These are phyloP conservation scores for Arthromyces matolae DNA, from an alignment of 768 basidiomycete species.

Conservation along the genomic window DNA sequence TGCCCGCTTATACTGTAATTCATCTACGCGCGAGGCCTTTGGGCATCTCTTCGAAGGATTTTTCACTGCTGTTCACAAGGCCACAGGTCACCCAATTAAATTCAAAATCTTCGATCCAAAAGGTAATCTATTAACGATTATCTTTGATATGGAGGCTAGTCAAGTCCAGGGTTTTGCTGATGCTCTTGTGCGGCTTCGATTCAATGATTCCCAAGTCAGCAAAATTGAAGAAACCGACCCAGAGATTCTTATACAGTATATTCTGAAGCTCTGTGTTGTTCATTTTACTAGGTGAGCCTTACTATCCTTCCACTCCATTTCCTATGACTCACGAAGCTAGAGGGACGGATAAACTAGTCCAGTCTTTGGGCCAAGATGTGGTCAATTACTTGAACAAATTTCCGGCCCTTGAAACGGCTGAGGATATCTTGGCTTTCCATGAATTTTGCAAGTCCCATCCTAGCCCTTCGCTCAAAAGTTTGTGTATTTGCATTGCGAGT, in stretches of 20 bases:
- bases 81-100: slow-evolving; percentile 12
- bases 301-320: not conserved
- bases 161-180: slow-evolving; percentile 5
- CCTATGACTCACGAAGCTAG: not conserved
- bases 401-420: not conserved
- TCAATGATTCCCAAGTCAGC: slow-evolving; percentile 1
- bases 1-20: slow-evolving; percentile 16
- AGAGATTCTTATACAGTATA: not conserved
- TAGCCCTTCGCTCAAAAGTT: too few species aligned
- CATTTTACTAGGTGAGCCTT: not conserved
- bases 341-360: not conserved
- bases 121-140: slow-evolving; percentile 6
- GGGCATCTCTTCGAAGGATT: slow-evolving; percentile 10
- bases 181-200: not conserved
- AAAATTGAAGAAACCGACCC: not conserved
- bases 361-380: not conserved
- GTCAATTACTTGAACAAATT: not conserved
- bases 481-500: too few species aligned
- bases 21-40: slow-evolving; percentile 7
- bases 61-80: slow-evolving; percentile 6
- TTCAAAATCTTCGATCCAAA: slow-evolving; percentile 14
- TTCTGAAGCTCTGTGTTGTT: not conserved
- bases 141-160: slow-evolving; percentile 4
- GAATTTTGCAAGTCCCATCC: too few species aligned
- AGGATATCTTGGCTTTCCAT: too few species aligned